These are phyloP conservation scores for Phytophthora aleatoria DNA, from an alignment of 352 stramenopile species.

Conservation along the genomic window DNA sequence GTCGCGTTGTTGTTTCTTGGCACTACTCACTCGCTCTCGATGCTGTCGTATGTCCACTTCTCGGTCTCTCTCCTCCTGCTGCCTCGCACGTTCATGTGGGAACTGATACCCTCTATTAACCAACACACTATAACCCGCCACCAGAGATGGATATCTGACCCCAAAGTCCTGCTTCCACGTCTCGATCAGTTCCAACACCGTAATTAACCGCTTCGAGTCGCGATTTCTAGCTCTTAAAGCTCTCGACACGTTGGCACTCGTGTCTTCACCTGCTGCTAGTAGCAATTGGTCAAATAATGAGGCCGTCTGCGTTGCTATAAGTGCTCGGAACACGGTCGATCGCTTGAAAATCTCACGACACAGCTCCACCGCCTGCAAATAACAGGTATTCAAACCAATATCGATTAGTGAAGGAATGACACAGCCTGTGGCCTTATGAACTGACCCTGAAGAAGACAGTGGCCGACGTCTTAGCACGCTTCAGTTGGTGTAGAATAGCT, in stretches of 20 bases:
- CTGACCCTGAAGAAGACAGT: slow-evolving; percentile 30
- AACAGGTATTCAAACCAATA: background rate
- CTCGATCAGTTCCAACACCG: slow-evolving; percentile 61
- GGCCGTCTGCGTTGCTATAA: slow-evolving; percentile 44
- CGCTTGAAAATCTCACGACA: slow-evolving; percentile 65
- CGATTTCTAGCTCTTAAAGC: slow-evolving; percentile 18
- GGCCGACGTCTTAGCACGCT: slow-evolving; percentile 15
- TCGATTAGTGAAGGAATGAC: background rate
- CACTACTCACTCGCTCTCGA: slow-evolving; percentile 26
- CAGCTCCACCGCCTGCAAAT: slow-evolving; percentile 37
- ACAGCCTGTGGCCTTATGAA: background rate
- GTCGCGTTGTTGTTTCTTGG: slow-evolving; percentile 37
- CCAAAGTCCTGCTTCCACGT: slow-evolving; percentile 69
- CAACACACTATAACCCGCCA: slow-evolving; percentile 54
- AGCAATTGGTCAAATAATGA: slow-evolving; percentile 61
- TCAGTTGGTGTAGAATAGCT: slow-evolving; percentile 32
- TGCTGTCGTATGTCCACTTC: slow-evolving; percentile 16
- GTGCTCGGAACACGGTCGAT: slow-evolving; percentile 52
- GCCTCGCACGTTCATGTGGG: slow-evolving; percentile 37
- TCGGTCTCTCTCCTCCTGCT: slow-evolving; percentile 22
- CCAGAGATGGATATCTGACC: slow-evolving; percentile 53
- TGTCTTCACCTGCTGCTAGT: slow-evolving; percentile 43
- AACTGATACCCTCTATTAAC: slow-evolving; percentile 61
- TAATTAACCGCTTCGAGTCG: slow-evolving; percentile 30
- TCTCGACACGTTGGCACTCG: slow-evolving; percentile 35